A percentile compares a stretch with the other conserved stretches of the same genome.
phyloP scores from a whole-genome alignment of 768 basidiomycete genomes.

The Flagelloscypha sp. region DNA sequence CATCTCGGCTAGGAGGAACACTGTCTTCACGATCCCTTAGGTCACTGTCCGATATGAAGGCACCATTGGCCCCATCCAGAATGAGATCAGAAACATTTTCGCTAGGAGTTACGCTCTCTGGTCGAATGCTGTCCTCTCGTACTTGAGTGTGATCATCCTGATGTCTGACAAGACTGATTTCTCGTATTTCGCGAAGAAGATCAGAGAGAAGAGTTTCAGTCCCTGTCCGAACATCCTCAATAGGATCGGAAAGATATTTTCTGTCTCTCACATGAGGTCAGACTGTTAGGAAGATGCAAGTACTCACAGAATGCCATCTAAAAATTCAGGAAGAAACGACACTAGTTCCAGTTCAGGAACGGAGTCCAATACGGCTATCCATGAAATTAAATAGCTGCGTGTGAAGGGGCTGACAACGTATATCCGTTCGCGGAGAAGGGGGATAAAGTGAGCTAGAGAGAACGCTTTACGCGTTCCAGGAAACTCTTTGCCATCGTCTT shows the following conservation, averaged over 20 bases:
- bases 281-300: slow-evolving; percentile 2
- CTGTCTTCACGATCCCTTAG: slow-evolving; percentile 30
- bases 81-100: slow-evolving; percentile 56
- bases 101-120: slow-evolving; percentile 33
- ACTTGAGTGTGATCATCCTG: slow-evolving; percentile 48
- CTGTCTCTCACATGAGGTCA: slow-evolving; percentile 29
- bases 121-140: slow-evolving; percentile 27
- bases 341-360: slow-evolving; percentile 95
- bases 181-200: slow-evolving; percentile 84
- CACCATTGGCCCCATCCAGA: slow-evolving; percentile 47
- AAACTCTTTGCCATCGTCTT: slow-evolving; percentile 31
- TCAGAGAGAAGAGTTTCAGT: slow-evolving; percentile 86
- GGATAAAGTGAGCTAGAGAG: slow-evolving; percentile 91
- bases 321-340: slow-evolving; percentile 87
- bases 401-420: slow-evolving; percentile 95
- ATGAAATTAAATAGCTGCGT: slow-evolving; percentile 90
- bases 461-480: slow-evolving; percentile 65
- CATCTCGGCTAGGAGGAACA: slow-evolving; percentile 34
- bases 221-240: slow-evolving; percentile 84
- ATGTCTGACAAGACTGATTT: slow-evolving; percentile 69
- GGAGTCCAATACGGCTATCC: slow-evolving; percentile 93
- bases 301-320: slow-evolving; percentile 85
- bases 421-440: slow-evolving; percentile 85
- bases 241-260: slow-evolving; percentile 93
- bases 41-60: slow-evolving; percentile 49